Evolutionary conservation across 805 yeast genomes (phyloP), one percentile per base, ranked within the genome.

Genomic region (Ogataea nonfermentans): DNA sequence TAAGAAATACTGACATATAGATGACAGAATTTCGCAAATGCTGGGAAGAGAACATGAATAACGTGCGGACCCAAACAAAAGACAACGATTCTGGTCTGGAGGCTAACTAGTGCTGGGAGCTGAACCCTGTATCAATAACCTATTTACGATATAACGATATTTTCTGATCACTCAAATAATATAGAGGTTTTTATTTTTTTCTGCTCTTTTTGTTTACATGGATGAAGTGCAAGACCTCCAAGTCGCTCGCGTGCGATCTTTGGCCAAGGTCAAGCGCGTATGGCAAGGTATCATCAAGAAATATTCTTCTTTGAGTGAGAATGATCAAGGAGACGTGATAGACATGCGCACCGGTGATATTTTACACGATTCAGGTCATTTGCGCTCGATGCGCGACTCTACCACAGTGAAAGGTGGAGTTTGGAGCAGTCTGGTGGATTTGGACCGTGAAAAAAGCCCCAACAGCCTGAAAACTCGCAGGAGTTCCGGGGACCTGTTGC

Each of bases 281-380:
- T 81, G 87, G 87, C 63, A 67, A 15, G 62, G 66, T 10, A 76
- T 81, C 20, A 68, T 81, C 6, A 57, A 67, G 2, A 76, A 73
- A 52, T 79, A 80, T 52, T 64, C 76, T 3, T 40, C 45, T 3
- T 70, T 76, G 34, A 70, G 70, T 35, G 72, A 73, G 24, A 64
- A 66, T 4, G 66, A 66, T 12, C 79, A 78, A 37, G 81, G 84
- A 26, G 89, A 81, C 55, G 68, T 79, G 16, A 62, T 81, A n/a
- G 89, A 85, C 55, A 52, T 85, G 15, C 53, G 56, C 8, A 78
- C 88, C 0, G 90, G 91, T 0, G 67, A 73, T 40, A 73, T 85
- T 2, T 57, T 79, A 2, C 73, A 66, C 23, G 89, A 85, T 51
- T 71, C 76, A 37, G 95, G 95, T 2, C 95, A 85, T 58, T 50